A percentile compares a stretch with the other conserved stretches of the same genome.
These are phyloP conservation scores for Odonthalia washingtoniensis DNA, from an alignment of 31 red algal species.

Conservation along the genomic window DNA sequence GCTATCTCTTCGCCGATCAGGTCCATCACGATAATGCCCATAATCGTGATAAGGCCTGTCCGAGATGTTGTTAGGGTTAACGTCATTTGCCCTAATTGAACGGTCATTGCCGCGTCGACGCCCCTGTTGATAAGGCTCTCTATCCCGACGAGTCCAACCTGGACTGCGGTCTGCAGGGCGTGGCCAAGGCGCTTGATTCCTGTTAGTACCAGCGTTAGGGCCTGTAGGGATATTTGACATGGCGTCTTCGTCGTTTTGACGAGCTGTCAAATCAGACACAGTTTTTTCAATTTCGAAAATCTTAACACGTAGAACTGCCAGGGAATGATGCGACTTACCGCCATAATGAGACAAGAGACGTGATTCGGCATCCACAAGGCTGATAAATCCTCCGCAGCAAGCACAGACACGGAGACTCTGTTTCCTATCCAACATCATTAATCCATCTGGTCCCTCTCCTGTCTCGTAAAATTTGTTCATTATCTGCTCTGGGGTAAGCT, in stretches of 20 bases:
- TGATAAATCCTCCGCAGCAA: slow-evolving; percentile 80
- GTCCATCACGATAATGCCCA: not conserved
- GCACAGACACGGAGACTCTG: slow-evolving; percentile 86
- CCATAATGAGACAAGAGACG: slow-evolving; percentile 82
- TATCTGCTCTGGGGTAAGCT: slow-evolving; percentile 13
- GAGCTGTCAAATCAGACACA: not conserved
- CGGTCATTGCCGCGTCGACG: slow-evolving; percentile 33
- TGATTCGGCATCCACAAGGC: slow-evolving; percentile 75
- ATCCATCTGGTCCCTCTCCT: slow-evolving; percentile 62
- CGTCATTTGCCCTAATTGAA: slow-evolving; percentile 22
- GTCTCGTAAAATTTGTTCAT: slow-evolving; percentile 71
- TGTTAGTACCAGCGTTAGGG: slow-evolving; percentile 9
- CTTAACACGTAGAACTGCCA: slow-evolving; percentile 54
- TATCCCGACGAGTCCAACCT: slow-evolving; percentile 20
- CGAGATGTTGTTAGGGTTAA: not conserved
- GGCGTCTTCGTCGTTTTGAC: not conserved
- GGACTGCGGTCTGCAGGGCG: slow-evolving; percentile 29
- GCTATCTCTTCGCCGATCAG: slow-evolving; percentile 3
- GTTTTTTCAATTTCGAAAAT: slow-evolving; percentile 53
- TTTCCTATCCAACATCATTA: slow-evolving; percentile 74
- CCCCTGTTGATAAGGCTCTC: slow-evolving; percentile 7
- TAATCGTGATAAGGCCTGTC: slow-evolving; percentile 18
- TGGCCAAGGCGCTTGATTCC: not conserved
- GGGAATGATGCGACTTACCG: slow-evolving; percentile 84
- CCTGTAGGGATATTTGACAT: slow-evolving; percentile 14